phyloP scores from a whole-genome alignment of 108 stramenopile species.

The Schizochytrium sp. region DNA sequence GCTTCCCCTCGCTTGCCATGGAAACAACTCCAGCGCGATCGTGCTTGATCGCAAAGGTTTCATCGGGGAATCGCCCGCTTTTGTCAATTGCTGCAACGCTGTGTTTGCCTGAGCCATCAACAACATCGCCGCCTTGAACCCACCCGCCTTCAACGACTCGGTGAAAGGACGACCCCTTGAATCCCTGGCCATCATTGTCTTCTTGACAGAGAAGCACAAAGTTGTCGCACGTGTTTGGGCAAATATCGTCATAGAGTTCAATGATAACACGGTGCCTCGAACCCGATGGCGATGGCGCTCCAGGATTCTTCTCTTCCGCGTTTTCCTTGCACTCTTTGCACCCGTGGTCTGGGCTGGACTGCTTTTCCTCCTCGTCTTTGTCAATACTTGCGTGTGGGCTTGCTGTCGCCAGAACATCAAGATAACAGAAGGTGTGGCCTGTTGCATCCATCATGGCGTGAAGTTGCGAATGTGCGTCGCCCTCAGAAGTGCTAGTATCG shows the following conservation, averaged over 20 bases:
- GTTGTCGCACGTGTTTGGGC: slow-evolving; percentile 16
- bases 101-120: neutral
- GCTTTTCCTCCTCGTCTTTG: neutral
- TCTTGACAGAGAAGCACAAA: neutral
- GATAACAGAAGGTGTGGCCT: neutral
- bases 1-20: slow-evolving; percentile 83
- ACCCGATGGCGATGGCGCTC: no score
- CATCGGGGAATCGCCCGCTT: neutral
- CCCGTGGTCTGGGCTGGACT: neutral
- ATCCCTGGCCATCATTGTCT: neutral
- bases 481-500: neutral
- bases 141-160: slow-evolving; percentile 1
- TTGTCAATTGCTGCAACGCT: neutral
- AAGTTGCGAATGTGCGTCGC: neutral
- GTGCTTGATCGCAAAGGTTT: slow-evolving; percentile 30
- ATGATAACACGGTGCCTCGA: neutral
- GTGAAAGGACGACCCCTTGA: neutral
- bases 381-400: neutral
- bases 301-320: neutral
- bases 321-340: neutral
- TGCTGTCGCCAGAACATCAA: neutral
- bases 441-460: neutral
- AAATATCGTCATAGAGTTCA: slow-evolving; percentile 18
- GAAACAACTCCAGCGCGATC: slow-evolving; percentile 63
- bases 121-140: slow-evolving; percentile 18